phyloP scores from a whole-genome alignment of 495 filamentous ascomycete species.

The Penicillium fimorum region DNA sequence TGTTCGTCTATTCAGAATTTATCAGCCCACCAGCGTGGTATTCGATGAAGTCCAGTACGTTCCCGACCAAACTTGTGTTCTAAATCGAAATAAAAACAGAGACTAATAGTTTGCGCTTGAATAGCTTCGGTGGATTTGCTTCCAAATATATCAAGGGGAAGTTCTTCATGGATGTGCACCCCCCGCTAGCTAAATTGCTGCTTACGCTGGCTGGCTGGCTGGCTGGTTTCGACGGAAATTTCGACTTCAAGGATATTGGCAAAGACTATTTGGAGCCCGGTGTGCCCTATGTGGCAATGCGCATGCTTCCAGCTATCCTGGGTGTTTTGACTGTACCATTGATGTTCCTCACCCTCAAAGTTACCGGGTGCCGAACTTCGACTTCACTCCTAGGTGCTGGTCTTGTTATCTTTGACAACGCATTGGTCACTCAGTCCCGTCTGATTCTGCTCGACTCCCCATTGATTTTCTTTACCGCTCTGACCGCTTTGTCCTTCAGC shows the following conservation, averaged over 20 bases:
- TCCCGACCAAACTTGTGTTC: not conserved
- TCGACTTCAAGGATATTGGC: slow-evolving; percentile 99
- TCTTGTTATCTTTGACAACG: slow-evolving; percentile 93
- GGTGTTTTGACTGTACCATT: slow-evolving; percentile 84
- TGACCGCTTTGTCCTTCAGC: slow-evolving; percentile 86
- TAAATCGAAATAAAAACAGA: slow-evolving; percentile 1
- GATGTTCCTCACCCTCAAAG: slow-evolving; percentile 94
- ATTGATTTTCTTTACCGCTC: slow-evolving; percentile 86
- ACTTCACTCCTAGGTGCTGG: slow-evolving; percentile 79
- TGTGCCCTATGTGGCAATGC: slow-evolving; percentile 97
- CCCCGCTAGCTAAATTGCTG: slow-evolving; percentile 93
- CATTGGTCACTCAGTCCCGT: slow-evolving; percentile 88
- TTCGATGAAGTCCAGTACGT: slow-evolving; percentile 99
- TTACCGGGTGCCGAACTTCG: slow-evolving; percentile 79
- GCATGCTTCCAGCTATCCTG: slow-evolving; percentile 83
- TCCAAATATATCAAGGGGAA: slow-evolving; percentile 97
- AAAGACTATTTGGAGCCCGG: slow-evolving; percentile 95
- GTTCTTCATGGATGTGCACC: slow-evolving; percentile 99
- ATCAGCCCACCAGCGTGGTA: slow-evolving; percentile 92
- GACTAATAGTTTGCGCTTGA: slow-evolving; percentile 2
- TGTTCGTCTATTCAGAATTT: slow-evolving; percentile 92
- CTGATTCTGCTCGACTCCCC: slow-evolving; percentile 96
- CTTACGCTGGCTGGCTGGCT: slow-evolving; percentile 94
- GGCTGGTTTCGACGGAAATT: slow-evolving; percentile 90
- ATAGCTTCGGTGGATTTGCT: slow-evolving; percentile 94